These are phyloP conservation scores for Plantago ovata DNA, from an alignment of 257 asterid species.

Conservation along the genomic window DNA sequence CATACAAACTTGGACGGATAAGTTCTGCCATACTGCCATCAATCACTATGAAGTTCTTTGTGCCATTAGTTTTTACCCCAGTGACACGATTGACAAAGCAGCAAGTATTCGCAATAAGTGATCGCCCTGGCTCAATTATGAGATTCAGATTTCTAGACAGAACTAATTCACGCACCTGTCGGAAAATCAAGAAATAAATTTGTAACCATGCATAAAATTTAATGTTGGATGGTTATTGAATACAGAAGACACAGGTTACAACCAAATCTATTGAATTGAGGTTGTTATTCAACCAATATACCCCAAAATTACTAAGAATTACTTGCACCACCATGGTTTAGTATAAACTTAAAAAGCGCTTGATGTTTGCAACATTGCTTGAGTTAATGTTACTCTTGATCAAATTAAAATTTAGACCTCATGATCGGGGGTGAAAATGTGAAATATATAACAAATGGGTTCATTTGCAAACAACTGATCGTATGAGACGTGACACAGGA, in stretches of 20 bases:
- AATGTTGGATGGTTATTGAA: no score
- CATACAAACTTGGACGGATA: slow-evolving; percentile 92
- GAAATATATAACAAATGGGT: neutral
- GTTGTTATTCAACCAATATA: no score
- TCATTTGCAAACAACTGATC: neutral
- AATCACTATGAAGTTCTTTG: slow-evolving; percentile 78
- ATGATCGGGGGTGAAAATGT: no score
- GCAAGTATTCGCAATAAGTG: slow-evolving; percentile 92
- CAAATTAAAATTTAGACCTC: no score
- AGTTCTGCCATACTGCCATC: slow-evolving; percentile 99
- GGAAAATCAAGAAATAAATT: slow-evolving; percentile 17
- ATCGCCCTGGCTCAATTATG: slow-evolving; percentile 94
- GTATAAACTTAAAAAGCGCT: no score
- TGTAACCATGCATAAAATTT: no score
- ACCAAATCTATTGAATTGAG: no score
- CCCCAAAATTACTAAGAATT: no score
- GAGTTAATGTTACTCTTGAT: no score
- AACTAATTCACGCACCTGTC: slow-evolving; percentile 82
- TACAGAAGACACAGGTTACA: no score
- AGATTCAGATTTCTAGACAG: slow-evolving; percentile 80
- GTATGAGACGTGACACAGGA: neutral
- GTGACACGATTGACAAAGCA: slow-evolving; percentile 89
- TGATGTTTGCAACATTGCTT: no score
- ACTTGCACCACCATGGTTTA: no score
- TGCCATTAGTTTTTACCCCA: slow-evolving; percentile 93